These are phyloP conservation scores for Vigna angularis DNA, from an alignment of 306 rosid genomes.

Conservation along the genomic window DNA sequence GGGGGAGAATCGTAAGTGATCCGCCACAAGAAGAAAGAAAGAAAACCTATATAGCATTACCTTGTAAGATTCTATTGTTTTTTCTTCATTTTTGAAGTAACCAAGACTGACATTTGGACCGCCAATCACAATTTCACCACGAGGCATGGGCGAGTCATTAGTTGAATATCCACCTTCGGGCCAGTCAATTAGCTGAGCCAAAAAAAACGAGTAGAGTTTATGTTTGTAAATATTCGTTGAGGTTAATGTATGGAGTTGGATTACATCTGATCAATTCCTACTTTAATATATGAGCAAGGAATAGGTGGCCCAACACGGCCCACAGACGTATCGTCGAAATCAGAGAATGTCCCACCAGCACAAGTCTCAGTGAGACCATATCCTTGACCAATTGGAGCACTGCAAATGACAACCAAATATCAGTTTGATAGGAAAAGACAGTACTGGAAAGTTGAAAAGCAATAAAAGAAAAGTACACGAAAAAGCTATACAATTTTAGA, in stretches of 20 bases:
- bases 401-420: constrained; percentile 54
- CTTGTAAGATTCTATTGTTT: constrained; percentile 90
- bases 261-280: constrained; percentile 38
- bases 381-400: constrained; percentile 95
- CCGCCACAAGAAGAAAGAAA: neutral
- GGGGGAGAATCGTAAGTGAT: constrained; percentile 10
- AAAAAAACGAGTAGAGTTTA: constrained; percentile 4
- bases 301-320: constrained; percentile 98
- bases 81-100: constrained; percentile 92
- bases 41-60: constrained; percentile 49
- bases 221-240: constrained; percentile 2
- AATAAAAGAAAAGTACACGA: neutral
- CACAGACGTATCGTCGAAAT: constrained; percentile 85
- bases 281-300: constrained; percentile 94
- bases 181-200: constrained; percentile 84
- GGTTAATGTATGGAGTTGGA: constrained; percentile 26
- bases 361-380: constrained; percentile 98
- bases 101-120: constrained; percentile 96
- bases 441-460: constrained; percentile 6
- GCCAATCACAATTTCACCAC: constrained; percentile 94
- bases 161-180: constrained; percentile 87
- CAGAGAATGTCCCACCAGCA: constrained; percentile 94
- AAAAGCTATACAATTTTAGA: constrained; percentile 32
- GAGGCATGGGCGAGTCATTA: constrained; percentile 79
- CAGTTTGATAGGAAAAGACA: constrained; percentile 18